A percentile compares a stretch with the other conserved stretches of the same genome.
Conservation (phyloP, 768 basidiomycete genomes). For the Dacryopinax primogenitus region DNA sequence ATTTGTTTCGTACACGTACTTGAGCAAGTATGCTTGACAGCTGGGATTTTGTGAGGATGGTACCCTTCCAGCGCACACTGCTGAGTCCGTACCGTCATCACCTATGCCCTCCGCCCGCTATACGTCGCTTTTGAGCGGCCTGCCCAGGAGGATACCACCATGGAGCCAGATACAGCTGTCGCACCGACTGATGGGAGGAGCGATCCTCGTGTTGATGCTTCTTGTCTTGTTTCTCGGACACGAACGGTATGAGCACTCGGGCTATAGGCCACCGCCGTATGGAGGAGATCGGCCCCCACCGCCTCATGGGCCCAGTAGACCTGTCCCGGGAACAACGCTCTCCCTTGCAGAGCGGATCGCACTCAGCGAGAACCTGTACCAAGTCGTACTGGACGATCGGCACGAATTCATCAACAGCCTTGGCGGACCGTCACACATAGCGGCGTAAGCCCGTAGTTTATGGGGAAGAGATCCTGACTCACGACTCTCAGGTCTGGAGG, state of each 20-base stretch:
- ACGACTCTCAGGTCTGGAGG: not conserved
- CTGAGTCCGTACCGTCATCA: not conserved
- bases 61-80: not conserved
- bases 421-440: constrained; percentile 4
- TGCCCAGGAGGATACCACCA: not conserved
- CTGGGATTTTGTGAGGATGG: too few relatives aligned
- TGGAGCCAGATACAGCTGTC: not conserved
- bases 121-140: not conserved
- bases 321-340: not conserved
- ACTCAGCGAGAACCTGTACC: constrained; percentile 9
- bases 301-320: too few relatives aligned
- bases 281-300: too few relatives aligned
- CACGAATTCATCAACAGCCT: constrained; percentile 8
- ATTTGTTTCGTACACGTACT: not conserved
- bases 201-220: not conserved
- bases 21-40: too few relatives aligned
- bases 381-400: constrained; percentile 4
- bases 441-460: constrained; percentile 2
- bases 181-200: not conserved
- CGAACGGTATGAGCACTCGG: not conserved
- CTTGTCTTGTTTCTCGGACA: not conserved
- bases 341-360: not conserved
- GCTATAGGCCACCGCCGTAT: too few relatives aligned
- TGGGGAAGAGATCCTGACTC: not conserved
- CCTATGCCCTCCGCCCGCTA: not conserved